Conservation (phyloP, 1,284 basidiomycete species). For the Heliocybe sulcata region DNA sequence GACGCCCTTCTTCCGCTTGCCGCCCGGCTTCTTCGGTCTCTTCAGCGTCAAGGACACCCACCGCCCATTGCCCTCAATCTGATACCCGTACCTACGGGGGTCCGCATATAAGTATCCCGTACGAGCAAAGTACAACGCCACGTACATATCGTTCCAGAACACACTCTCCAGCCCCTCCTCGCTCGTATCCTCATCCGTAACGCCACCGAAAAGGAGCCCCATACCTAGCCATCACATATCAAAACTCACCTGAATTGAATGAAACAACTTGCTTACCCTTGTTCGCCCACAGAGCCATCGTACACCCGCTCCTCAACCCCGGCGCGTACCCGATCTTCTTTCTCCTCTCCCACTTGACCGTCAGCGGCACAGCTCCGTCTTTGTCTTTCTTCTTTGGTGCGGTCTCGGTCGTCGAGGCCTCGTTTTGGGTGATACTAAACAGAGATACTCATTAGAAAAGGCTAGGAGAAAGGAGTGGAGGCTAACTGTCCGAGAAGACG, state of each 20-base stretch:
- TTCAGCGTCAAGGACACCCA: constrained; percentile 79
- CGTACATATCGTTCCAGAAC: constrained; percentile 81
- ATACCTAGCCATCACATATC: constrained; percentile 21
- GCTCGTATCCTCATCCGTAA: constrained; percentile 82
- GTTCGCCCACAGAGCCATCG: constrained; percentile 75
- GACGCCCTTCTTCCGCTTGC: constrained; percentile 30
- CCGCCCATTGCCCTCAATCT: constrained; percentile 68
- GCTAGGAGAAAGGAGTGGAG: neutral
- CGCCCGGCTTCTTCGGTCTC: constrained; percentile 46
- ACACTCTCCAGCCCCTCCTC: constrained; percentile 84
- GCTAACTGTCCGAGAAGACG: constrained; percentile 16
- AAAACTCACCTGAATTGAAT: neutral
- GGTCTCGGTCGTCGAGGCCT: constrained; percentile 7
- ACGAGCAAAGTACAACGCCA: no score
- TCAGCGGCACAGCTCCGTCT: constrained; percentile 41
- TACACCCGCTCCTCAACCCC: constrained; percentile 32
- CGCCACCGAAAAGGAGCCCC: constrained; percentile 87
- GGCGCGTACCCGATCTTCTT: constrained; percentile 29
- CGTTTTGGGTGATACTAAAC: constrained; percentile 29
- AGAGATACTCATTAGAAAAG: constrained; percentile 46
- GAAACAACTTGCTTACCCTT: constrained; percentile 27
- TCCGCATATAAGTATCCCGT: no score
- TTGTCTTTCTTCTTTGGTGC: constrained; percentile 13
- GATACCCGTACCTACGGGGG: constrained; percentile 69
- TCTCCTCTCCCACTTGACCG: constrained; percentile 80